Percentiles rank a stretch among this genome's conserved stretches.
These are phyloP conservation scores for Verticillium tricorpus DNA, from an alignment of 2,329 filamentous ascomycete genomes.

Conservation along the genomic window DNA sequence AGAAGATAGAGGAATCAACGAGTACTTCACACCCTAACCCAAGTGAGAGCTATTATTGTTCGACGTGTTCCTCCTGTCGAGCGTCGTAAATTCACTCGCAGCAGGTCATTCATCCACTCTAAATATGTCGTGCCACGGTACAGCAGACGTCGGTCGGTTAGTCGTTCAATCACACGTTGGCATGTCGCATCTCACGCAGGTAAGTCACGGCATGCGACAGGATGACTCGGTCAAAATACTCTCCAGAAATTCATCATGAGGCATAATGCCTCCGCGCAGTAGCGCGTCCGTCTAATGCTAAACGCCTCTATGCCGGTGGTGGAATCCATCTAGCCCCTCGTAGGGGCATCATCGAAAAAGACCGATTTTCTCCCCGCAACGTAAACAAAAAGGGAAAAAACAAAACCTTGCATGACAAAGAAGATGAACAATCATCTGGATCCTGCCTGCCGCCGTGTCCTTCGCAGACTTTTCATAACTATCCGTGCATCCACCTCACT, in stretches of 20 bases:
- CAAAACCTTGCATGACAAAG: neutral
- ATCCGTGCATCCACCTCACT: conserved; percentile 1
- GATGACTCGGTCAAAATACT: neutral
- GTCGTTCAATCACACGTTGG: no score
- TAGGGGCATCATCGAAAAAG: neutral
- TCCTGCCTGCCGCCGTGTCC: conserved; percentile 9
- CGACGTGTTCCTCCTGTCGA: no score
- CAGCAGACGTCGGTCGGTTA: no score
- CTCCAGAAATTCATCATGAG: neutral
- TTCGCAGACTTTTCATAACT: conserved; percentile 9
- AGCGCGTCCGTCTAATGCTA: neutral
- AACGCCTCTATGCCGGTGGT: neutral
- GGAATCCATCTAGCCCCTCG: neutral
- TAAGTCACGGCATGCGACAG: no score
- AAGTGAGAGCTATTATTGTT: no score
- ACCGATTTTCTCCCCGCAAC: neutral
- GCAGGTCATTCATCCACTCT: no score
- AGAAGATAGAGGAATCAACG: neutral
- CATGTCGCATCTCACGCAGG: no score
- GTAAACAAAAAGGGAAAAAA: neutral
- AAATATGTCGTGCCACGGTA: no score
- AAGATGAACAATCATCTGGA: conserved; percentile 1
- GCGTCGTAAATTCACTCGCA: no score
- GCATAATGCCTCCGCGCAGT: neutral
- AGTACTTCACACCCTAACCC: neutral